Percentiles rank a stretch among this genome's conserved stretches.
These are phyloP conservation scores for Lactarius indigo DNA, from an alignment of 768 basidiomycete species.

Conservation along the genomic window DNA sequence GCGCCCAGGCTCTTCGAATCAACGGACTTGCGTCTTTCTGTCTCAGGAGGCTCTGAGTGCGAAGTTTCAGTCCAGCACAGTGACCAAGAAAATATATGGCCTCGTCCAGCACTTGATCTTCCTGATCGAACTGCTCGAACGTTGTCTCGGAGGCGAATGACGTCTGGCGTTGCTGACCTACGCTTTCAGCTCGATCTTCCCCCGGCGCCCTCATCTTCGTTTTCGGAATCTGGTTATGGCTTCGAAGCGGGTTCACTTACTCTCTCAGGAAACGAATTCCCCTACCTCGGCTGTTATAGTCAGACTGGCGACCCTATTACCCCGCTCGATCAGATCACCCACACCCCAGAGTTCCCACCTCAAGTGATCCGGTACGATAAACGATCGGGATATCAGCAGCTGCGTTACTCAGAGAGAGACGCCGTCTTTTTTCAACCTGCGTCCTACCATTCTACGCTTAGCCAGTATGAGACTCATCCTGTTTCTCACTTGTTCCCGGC, in stretches of 20 bases:
- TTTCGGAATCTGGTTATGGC: conserved; percentile 25
- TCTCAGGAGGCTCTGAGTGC: neutral
- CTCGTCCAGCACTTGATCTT: neutral
- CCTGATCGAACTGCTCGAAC: conserved; percentile 24
- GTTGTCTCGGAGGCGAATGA: conserved; percentile 34
- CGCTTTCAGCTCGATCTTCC: conserved; percentile 27
- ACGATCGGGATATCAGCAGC: neutral
- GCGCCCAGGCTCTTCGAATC: conserved; percentile 2
- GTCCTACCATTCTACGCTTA: conserved; percentile 2
- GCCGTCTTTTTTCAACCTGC: conserved; percentile 4
- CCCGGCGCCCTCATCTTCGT: conserved; percentile 21
- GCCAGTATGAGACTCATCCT: neutral
- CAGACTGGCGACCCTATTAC: conserved; percentile 22
- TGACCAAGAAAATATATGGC: conserved; percentile 19
- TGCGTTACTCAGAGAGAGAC: conserved; percentile 8
- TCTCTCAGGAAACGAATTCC: conserved; percentile 9
- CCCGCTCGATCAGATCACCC: conserved; percentile 33
- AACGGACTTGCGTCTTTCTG: conserved; percentile 16
- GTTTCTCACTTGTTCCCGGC: neutral
- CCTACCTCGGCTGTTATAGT: conserved; percentile 13
- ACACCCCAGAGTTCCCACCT: conserved; percentile 30
- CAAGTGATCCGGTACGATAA: conserved; percentile 26
- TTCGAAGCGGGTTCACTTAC: conserved; percentile 6
- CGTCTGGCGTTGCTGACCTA: conserved; percentile 32
- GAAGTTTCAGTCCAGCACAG: neutral